Conservation (phyloP, 192 early-diverging fungal genomes). For the Backusella circina region DNA sequence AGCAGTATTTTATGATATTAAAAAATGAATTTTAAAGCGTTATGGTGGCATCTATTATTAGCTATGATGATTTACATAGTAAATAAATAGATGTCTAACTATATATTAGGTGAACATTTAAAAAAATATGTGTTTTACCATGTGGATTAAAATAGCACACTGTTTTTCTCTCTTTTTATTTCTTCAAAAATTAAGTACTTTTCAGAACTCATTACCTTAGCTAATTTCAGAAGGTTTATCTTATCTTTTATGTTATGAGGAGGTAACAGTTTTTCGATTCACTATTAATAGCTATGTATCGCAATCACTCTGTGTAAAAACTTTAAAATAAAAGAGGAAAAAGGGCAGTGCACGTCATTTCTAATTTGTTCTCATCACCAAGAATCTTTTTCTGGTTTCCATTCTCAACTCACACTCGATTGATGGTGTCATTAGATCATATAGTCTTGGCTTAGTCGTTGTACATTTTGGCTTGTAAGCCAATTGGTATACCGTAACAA, state of each 20-base stretch:
- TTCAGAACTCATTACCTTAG: background rate
- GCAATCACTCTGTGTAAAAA: background rate
- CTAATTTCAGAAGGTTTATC: background rate
- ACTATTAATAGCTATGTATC: background rate
- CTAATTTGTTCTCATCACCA: background rate
- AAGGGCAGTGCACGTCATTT: background rate
- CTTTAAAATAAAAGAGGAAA: background rate
- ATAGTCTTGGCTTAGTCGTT: background rate
- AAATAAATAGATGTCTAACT: background rate
- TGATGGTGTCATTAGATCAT: background rate
- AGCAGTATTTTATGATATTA: background rate
- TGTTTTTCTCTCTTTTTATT: background rate
- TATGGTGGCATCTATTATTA: background rate
- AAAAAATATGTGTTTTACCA: background rate
- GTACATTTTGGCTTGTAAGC: background rate
- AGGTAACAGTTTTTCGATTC: background rate
- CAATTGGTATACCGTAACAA: background rate
- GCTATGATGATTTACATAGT: background rate
- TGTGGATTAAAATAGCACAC: background rate
- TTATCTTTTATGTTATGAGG: background rate
- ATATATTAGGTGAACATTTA: background rate
- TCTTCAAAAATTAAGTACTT: background rate
- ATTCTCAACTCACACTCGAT: background rate
- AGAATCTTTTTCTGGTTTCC: background rate
- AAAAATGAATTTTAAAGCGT: background rate